A percentile compares a stretch with the other conserved stretches of the same genome.
These are phyloP conservation scores for Pestalotiopsis sp. DNA, from an alignment of 2,329 filamentous ascomycete species.

Conservation along the genomic window DNA sequence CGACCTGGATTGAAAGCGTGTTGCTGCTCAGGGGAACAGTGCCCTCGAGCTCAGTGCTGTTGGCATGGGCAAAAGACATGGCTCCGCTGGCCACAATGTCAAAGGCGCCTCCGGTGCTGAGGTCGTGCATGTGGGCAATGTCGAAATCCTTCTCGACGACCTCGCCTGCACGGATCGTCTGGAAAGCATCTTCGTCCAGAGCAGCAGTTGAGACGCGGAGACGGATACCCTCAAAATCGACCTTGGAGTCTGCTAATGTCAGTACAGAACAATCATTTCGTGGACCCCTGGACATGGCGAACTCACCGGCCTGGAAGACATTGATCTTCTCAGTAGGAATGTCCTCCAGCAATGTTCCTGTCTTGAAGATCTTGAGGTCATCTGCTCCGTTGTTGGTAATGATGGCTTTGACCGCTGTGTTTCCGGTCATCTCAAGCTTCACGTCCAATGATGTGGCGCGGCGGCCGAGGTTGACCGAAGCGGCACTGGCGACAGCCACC, in stretches of 20 bases:
- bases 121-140: slow-evolving; percentile 16
- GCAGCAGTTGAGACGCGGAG: slow-evolving; percentile 11
- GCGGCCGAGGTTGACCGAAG: slow-evolving; percentile 30
- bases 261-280: neutral
- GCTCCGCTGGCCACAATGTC: slow-evolving; percentile 14
- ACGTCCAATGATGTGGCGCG: slow-evolving; percentile 42
- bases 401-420: slow-evolving; percentile 51
- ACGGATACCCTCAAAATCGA: slow-evolving; percentile 16
- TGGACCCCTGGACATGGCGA: neutral
- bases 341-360: slow-evolving; percentile 52
- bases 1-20: neutral
- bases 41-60: neutral
- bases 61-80: neutral
- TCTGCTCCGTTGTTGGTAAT: slow-evolving; percentile 52
- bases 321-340: slow-evolving; percentile 52
- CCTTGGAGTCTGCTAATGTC: slow-evolving; percentile 4
- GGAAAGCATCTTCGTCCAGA: slow-evolving; percentile 16
- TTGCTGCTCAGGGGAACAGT: slow-evolving; percentile 1
- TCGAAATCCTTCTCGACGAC: slow-evolving; percentile 14
- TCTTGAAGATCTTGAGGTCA: slow-evolving; percentile 50
- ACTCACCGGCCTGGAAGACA: slow-evolving; percentile 45
- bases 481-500: slow-evolving; percentile 37
- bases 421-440: slow-evolving; percentile 47
- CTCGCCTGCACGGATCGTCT: slow-evolving; percentile 15
- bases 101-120: slow-evolving; percentile 17